Base-by-base conservation (phyloP, 345 rosid species). In the Ricinus communis region DNA sequence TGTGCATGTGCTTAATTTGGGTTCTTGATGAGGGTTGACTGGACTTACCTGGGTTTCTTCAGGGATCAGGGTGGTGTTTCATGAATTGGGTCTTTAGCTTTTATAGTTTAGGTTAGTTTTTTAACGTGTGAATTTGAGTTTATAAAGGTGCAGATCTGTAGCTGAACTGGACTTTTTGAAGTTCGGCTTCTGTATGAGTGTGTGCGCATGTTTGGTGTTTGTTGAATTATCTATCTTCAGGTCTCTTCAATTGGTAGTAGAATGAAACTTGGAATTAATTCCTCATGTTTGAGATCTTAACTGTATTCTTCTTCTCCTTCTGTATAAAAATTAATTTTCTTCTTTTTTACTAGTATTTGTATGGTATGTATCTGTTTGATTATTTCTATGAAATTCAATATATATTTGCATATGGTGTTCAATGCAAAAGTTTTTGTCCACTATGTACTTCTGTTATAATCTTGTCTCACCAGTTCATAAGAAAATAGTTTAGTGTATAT, bases 1-100 rank as follows among this genome's bases (percentile, higher is more conserved):
- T 54, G 28, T 62, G 63, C 71, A 57, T 71, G 55, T n/a, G 55
- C 25, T 71, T 60, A 51, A n/a, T 52, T 73, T 62, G 46, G 40
- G 21, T 49, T 61, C 6, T 71, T n/a, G 36, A 2, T 60, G 43
- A 1, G 56, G 5, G 21, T 5, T 25, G 24, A 22, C n/a, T 41
- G 63, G 36, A 63, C 43, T 52, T 64, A 25, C 49, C 18, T 51
- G 68, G 22, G 36, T 54, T 18, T 41, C 62, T 53, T 43, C 22
- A 30, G 27, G 25, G 30, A 38, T 33, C 46, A 4, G 36, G 8
- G 13, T 28, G n/a, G 4, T 60, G 18, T 52, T 49, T 61, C 5
- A 30, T 16, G 46, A 52, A 53, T 62, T 53, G 30, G 14, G 21
- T 14, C 27, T 54, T 3, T 57, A 5, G 3, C n/a, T 13, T 33